Evolutionary conservation across 2,329 filamentous ascomycete species (phyloP), one percentile per base, ranked within the genome.

Genomic region (Neodidymelliopsis sp.): DNA sequence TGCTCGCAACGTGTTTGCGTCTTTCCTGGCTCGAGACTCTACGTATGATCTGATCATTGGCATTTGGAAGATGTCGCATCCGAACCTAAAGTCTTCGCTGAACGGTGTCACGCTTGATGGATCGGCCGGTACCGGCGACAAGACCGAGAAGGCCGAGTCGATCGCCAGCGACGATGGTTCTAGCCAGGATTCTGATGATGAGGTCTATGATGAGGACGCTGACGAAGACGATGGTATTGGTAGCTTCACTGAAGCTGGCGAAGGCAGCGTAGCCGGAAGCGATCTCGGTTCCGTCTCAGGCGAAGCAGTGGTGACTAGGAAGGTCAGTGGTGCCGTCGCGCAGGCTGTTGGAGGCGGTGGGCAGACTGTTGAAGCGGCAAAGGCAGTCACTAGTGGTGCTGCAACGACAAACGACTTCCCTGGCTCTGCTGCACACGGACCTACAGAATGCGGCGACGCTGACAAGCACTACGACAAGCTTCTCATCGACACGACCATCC

Each of bases 11-110:
- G 86, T 95, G 1, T 99, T 99, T 74, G 92, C 94, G 45, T 97
- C 92, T 74, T 90, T 99, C 59, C 87, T 96, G 4, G 94, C 91
- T 65, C 84, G 94, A 69, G 94, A 99, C 74, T 91, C 92, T 2
- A 97, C 95, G 0, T 99, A 97, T 67, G 95, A 99, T 69, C 78
- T 99, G 34, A 92, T 99, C 68, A 89, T 99, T 59, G 95, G 95
- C 51, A 97, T 99, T 49, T 99, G 94, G 94, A 96, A 96, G 72
- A 88, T 97, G 22, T 94, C 90, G 12, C 94, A 99, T 70, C 93
- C 94, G 2, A 90, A 91, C 45, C 76, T 99, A 22, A 90, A 91
- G 71, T 96, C 91, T 69, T 95, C 91, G 4, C 78, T 96, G 3
- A 97, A 97, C 56, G 93, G 94, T 2, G 90, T 95, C 9, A 83